A percentile compares a stretch with the other conserved stretches of the same genome.
Evolutionary conservation across 2,329 filamentous ascomycete genomes (phyloP).

Genomic region (Monascus ruber): DNA sequence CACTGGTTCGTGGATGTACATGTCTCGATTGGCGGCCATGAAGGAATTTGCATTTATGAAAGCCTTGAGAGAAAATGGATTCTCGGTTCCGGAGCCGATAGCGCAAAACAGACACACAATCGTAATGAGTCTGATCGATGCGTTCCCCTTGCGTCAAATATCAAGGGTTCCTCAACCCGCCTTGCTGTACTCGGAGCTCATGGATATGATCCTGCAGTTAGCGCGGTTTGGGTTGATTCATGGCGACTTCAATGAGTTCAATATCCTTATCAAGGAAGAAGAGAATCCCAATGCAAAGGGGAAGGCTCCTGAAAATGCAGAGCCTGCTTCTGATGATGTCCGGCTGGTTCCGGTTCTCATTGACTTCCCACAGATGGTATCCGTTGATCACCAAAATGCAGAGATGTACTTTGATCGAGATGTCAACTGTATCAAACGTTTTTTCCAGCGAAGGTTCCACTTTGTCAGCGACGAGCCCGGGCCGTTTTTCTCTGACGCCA

Average conservation of each 20-base stretch:
- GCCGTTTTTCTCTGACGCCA: constrained; percentile 74
- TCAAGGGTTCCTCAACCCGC: constrained; percentile 72
- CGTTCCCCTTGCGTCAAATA: constrained; percentile 83
- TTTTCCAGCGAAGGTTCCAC: constrained; percentile 79
- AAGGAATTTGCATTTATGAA: constrained; percentile 95
- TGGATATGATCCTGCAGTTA: constrained; percentile 71
- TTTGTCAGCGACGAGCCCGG: constrained; percentile 74
- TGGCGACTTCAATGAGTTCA: constrained; percentile 99
- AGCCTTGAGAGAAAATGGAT: constrained; percentile 69
- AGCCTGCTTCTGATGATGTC: constrained; percentile 25
- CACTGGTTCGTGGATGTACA: constrained; percentile 94
- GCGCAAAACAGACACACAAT: constrained; percentile 90
- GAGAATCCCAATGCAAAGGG: constrained; percentile 22
- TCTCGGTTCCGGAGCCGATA: constrained; percentile 79
- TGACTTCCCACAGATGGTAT: constrained; percentile 97
- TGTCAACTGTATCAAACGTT: constrained; percentile 88
- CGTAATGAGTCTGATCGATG: constrained; percentile 88
- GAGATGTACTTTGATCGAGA: constrained; percentile 97
- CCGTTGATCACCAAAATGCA: constrained; percentile 84
- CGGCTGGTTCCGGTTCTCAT: constrained; percentile 72
- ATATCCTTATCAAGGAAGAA: constrained; percentile 82
- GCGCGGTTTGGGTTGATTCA: constrained; percentile 86
- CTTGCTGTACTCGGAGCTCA: constrained; percentile 79
- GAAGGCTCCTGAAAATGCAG: constrained; percentile 21
- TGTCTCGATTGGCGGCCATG: constrained; percentile 81